Base-by-base conservation (phyloP, 1,284 basidiomycete genomes). In the Prillingera fragicola region DNA sequence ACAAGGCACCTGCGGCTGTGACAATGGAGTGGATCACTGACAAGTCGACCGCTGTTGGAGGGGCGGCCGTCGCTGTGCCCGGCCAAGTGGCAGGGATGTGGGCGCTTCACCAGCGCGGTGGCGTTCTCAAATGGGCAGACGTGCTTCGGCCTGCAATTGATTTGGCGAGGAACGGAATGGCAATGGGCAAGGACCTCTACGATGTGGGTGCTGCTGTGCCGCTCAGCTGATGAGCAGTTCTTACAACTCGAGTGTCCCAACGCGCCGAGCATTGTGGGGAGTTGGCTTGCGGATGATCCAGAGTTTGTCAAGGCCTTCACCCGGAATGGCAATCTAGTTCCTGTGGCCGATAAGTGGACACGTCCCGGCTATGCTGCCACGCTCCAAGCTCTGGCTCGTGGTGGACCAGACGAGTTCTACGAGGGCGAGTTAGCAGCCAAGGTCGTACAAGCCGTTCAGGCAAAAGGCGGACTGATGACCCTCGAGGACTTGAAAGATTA, bases 151-250 rank as follows among this genome's bases (percentile, higher is more conserved):
- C 50, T 12, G 45, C 43, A 9, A 58, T 65, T 15, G 15, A 32
- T 8, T 34, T 65, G 1, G 55, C 60, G 4, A 31, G 54, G 24
- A 78, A 80, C 36, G 85, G 81, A 2, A 83, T 90, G 60, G 88
- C 87, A 19, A 51, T 69, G 29, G 49, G 48, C 13, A 36, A 40
- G 22, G 66, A 72, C 25, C 46, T 61, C 36, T 57, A 47, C 39
- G 49, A 51, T 50, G 52, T 45, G 49, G 61, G 45, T 51, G 47
- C 48, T 5, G 27, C 17, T 8, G 5, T 5, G 28, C 13, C 10
- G 27, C 15, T 4, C 10, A 26, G 28, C 28, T 31, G 28, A 31
- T 17, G 3, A 14, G 1, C 43, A 50, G 48, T 53, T 43, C 35
- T 35, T 50, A 4, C 25, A 21, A 2, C 47, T 23, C 28, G 38